Conservation (phyloP, 345 rosid genomes). For the Litchi chinensis region DNA sequence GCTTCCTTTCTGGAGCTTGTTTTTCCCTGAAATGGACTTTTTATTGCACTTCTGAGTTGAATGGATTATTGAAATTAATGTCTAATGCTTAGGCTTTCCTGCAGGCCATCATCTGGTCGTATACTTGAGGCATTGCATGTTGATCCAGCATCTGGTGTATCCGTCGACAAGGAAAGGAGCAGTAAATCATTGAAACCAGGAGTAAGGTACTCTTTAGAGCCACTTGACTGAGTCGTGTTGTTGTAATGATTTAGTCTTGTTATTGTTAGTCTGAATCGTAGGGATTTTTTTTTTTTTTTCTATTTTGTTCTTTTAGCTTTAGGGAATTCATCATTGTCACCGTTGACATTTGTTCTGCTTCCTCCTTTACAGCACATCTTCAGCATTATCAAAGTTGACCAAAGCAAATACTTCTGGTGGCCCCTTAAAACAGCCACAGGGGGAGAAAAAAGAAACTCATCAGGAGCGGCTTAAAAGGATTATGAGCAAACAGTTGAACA, state of each 20-base stretch:
- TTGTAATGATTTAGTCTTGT: neutral
- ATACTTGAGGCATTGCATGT: slow-evolving; percentile 97
- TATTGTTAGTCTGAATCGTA: neutral
- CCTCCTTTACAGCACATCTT: slow-evolving; percentile 53
- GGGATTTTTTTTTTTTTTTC: neutral
- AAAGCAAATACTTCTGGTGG: slow-evolving; percentile 58
- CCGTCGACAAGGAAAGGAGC: slow-evolving; percentile 76
- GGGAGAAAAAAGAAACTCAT: slow-evolving; percentile 92
- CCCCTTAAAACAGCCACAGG: slow-evolving; percentile 56
- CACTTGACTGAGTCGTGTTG: slow-evolving; percentile 11
- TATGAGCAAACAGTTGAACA: slow-evolving; percentile 88
- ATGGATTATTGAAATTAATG: slow-evolving; percentile 19
- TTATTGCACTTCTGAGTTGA: slow-evolving; percentile 27
- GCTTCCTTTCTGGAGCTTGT: slow-evolving; percentile 60
- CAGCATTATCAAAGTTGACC: slow-evolving; percentile 80
- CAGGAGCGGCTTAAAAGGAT: slow-evolving; percentile 98
- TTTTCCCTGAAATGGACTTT: slow-evolving; percentile 35
- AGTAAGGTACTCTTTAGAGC: slow-evolving; percentile 49
- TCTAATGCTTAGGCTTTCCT: slow-evolving; percentile 51
- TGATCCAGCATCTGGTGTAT: slow-evolving; percentile 95
- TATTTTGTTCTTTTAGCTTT: neutral
- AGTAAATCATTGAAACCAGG: slow-evolving; percentile 50
- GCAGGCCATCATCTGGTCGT: slow-evolving; percentile 85
- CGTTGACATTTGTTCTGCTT: slow-evolving; percentile 11
- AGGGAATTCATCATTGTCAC: neutral